phyloP scores from a whole-genome alignment of 768 basidiomycete species.

The Stropharia rugosoannulata region DNA sequence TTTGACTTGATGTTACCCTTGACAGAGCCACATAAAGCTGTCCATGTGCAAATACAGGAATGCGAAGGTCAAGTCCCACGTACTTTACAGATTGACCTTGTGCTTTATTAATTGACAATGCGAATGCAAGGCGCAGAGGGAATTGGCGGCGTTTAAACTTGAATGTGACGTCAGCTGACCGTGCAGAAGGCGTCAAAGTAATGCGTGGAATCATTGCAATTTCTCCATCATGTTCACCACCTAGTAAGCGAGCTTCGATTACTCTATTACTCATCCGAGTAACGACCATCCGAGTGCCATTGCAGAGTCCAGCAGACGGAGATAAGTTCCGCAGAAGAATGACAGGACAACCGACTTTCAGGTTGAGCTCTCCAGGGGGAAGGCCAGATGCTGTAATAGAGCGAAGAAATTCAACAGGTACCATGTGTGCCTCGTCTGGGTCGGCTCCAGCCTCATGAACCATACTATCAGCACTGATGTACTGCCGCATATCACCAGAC shows the following conservation, averaged over 20 bases:
- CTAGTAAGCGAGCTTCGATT: slow-evolving; percentile 29
- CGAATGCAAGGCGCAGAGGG: slow-evolving; percentile 40
- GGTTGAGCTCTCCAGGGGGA: slow-evolving; percentile 26
- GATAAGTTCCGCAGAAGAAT: slow-evolving; percentile 40
- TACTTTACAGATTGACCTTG: slow-evolving; percentile 43
- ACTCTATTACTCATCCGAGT: slow-evolving; percentile 21
- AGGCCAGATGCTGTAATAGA: slow-evolving; percentile 29
- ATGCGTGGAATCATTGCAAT: slow-evolving; percentile 33
- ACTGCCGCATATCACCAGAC: slow-evolving; percentile 19
- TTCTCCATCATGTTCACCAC: slow-evolving; percentile 29
- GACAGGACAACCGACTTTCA: slow-evolving; percentile 30
- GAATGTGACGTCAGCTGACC: slow-evolving; percentile 11
- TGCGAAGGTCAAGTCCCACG: slow-evolving; percentile 37
- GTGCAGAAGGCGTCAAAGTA: slow-evolving; percentile 9
- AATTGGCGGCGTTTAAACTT: slow-evolving; percentile 34
- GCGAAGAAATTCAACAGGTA: slow-evolving; percentile 29
- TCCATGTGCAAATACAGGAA: slow-evolving; percentile 40
- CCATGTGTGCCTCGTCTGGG: slow-evolving; percentile 8
- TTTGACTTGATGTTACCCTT: slow-evolving; percentile 25
- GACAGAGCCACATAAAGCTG: slow-evolving; percentile 46
- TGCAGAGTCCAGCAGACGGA: slow-evolving; percentile 29
- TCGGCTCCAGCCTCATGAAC: slow-evolving; percentile 16
- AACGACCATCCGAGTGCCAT: slow-evolving; percentile 33
- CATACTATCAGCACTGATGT: slow-evolving; percentile 29
- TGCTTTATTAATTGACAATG: slow-evolving; percentile 42